Base-by-base conservation (phyloP, 1,284 basidiomycete genomes). In the Pulchroboletus neoregius region DNA sequence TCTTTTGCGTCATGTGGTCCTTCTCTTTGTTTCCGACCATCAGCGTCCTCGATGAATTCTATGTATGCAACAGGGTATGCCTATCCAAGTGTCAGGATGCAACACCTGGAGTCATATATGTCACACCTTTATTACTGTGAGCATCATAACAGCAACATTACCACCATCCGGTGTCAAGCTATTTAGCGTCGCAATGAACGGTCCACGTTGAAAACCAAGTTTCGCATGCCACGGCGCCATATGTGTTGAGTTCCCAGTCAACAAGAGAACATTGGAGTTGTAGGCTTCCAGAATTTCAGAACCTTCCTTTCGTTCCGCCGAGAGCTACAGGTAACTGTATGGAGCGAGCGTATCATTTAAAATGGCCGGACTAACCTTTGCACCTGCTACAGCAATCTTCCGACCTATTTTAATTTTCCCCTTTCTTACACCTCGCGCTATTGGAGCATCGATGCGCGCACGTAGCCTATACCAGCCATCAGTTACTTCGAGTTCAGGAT, bases 401-500 rank as follows among this genome's bases (percentile, higher is more conserved):
- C 83, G 75, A 1, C 95, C 95, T 1, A 88, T 71, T 22, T 72
- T 70, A 38, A 99, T 76, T 36, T 76, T 73, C 0, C 87, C 83
- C 16, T 75, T 77, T 31, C 70, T 68, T 5, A 89, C 71, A 0
- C 92, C 95, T 20, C 84, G 75, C 2, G 74, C 73, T 8, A 99
- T 71, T 2, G 86, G 78, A 11, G 73, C 70, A 64, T 98, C 94
- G 5, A 92, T 71, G 32, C 75, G 73, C 0, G 91, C 87, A 10
- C 84, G 79, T 11, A 99, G 75, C 27, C 82, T 73, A 60, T 99
- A 99, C 96, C 95, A 99, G 8, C 95, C 95, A 61, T 99, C 96
- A 0, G 92, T 94, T 11, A 99, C 71, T 65, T 96, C 94, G 6
- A 94, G 68, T 50, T 83, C 75, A 18, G 80, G 75, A 52, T 72